These are phyloP conservation scores for Neodidymelliopsis sp. DNA, from an alignment of 2,329 filamentous ascomycete genomes.

Conservation along the genomic window DNA sequence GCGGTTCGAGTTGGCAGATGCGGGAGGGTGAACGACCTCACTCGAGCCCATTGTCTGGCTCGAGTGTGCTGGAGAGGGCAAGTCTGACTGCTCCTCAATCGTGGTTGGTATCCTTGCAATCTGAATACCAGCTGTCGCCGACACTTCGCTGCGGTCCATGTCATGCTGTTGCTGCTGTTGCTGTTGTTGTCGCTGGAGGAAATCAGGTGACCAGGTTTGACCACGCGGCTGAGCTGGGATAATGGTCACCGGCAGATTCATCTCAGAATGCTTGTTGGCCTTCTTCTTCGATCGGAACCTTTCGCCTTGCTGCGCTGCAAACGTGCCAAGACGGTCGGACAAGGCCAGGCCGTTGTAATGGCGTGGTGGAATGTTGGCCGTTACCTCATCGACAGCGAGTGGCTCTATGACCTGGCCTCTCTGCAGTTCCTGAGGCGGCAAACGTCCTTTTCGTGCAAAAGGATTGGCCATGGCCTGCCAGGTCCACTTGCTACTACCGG, in stretches of 20 bases:
- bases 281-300: constrained; percentile 51
- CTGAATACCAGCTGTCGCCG: constrained; percentile 22
- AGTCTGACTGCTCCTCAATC: constrained; percentile 24
- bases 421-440: constrained; percentile 67
- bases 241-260: constrained; percentile 63
- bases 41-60: constrained; percentile 19
- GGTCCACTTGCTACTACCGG: constrained; percentile 40
- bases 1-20: constrained; percentile 24
- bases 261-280: constrained; percentile 43
- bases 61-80: constrained; percentile 23
- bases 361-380: constrained; percentile 49
- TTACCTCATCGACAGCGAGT: constrained; percentile 43
- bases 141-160: constrained; percentile 14
- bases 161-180: not conserved
- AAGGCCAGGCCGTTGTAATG: constrained; percentile 55
- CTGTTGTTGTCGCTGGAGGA: constrained; percentile 31
- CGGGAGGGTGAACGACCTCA: constrained; percentile 16
- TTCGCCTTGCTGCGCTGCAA: constrained; percentile 59
- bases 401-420: constrained; percentile 61
- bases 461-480: constrained; percentile 64
- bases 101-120: constrained; percentile 27
- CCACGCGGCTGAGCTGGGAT: constrained; percentile 66
- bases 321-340: constrained; percentile 55
- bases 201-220: constrained; percentile 62
- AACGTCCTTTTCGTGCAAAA: constrained; percentile 65